These are phyloP conservation scores for Fragaria nilgerrensis DNA, from an alignment of 306 rosid genomes.

Conservation along the genomic window DNA sequence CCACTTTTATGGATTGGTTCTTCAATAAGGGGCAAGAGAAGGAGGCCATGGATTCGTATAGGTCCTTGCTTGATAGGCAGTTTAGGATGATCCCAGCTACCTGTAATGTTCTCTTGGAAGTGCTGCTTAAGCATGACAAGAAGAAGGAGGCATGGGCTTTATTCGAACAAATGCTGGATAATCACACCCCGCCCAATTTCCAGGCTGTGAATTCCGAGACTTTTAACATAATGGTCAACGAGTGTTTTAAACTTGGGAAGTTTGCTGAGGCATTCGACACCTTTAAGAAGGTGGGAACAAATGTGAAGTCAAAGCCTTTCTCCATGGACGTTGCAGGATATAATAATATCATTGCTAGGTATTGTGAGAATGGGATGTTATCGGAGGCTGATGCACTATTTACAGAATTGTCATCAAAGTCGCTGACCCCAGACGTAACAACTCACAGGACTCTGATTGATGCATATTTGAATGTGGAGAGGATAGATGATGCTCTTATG, in stretches of 20 bases:
- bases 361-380: constrained; percentile 75
- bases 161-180: constrained; percentile 79
- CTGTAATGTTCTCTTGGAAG: constrained; percentile 80
- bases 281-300: constrained; percentile 75
- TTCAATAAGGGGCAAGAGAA: constrained; percentile 55
- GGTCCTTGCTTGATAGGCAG: constrained; percentile 59
- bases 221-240: constrained; percentile 81
- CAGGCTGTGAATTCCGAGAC: constrained; percentile 92
- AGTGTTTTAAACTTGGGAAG: constrained; percentile 66
- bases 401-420: constrained; percentile 68
- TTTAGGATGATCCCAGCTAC: constrained; percentile 85
- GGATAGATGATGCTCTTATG: constrained; percentile 73
- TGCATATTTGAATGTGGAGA: constrained; percentile 57
- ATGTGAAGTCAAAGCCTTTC: constrained; percentile 68
- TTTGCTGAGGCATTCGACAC: constrained; percentile 57
- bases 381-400: constrained; percentile 62
- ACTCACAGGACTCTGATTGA: constrained; percentile 75
- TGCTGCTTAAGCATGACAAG: constrained; percentile 65
- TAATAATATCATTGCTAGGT: constrained; percentile 73
- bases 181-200: constrained; percentile 81
- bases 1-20: constrained; percentile 89
- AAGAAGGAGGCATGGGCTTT: constrained; percentile 56
- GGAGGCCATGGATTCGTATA: constrained; percentile 91
- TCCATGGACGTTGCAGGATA: constrained; percentile 93
- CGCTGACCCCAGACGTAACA: constrained; percentile 81